A percentile compares a stretch with the other conserved stretches of the same genome.
These are phyloP conservation scores for Ormosia semicastrata DNA, from an alignment of 306 rosid species.

Conservation along the genomic window DNA sequence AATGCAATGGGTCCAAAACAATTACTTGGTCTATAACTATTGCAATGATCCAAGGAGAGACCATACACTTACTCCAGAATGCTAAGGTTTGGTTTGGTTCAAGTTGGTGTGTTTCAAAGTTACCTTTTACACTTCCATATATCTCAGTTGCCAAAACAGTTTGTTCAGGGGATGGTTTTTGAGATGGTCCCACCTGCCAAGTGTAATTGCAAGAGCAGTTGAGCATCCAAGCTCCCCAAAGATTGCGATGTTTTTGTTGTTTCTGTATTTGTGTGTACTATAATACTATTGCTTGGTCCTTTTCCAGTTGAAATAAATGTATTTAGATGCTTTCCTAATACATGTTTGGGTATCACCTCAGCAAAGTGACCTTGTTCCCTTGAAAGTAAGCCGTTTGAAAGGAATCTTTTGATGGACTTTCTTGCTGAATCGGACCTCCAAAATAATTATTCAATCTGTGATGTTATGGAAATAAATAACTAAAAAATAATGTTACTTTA, in stretches of 20 bases:
- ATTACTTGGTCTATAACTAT: slow-evolving; percentile 70
- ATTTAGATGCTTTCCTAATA: slow-evolving; percentile 28
- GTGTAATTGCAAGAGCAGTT: slow-evolving; percentile 39
- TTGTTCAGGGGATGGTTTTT: slow-evolving; percentile 33
- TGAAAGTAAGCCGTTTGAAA: slow-evolving; percentile 24
- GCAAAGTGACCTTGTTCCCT: slow-evolving; percentile 18
- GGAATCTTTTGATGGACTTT: slow-evolving; percentile 24
- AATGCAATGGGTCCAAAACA: slow-evolving; percentile 76
- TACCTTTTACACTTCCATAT: background rate
- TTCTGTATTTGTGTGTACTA: slow-evolving; percentile 19
- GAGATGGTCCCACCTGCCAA: slow-evolving; percentile 53
- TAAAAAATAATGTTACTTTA: background rate
- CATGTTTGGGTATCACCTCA: background rate
- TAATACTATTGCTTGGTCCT: background rate
- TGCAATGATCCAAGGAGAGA: slow-evolving; percentile 80
- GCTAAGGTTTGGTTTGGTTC: slow-evolving; percentile 37
- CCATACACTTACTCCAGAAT: slow-evolving; percentile 73
- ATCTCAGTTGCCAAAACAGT: background rate
- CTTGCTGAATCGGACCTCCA: slow-evolving; percentile 19
- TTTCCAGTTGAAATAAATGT: slow-evolving; percentile 24
- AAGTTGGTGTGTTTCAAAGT: slow-evolving; percentile 13
- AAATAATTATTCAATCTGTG: slow-evolving; percentile 24
- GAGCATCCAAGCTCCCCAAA: slow-evolving; percentile 51
- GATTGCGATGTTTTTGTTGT: slow-evolving; percentile 19
- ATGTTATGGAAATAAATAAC: background rate